A percentile compares a stretch with the other conserved stretches of the same genome.
Conservation (phyloP, 2,329 filamentous ascomycete species). For the Iodosphaeria phyllophila region DNA sequence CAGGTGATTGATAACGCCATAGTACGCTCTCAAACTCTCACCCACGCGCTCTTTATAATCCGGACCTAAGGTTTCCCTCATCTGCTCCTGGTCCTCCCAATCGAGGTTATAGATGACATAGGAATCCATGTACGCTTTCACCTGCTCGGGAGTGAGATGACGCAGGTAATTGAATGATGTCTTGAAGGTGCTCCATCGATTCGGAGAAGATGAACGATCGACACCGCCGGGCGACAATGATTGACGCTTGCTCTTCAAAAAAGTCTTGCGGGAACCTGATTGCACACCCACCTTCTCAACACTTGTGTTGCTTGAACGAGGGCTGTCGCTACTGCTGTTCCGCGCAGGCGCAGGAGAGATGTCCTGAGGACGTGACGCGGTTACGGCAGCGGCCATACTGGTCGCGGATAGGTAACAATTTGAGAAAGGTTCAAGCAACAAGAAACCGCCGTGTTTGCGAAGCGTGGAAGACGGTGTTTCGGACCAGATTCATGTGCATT, state of each 20-base stretch:
- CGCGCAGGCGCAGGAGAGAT: conserved; percentile 1
- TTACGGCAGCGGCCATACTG: conserved; percentile 2
- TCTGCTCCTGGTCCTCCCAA: conserved; percentile 29
- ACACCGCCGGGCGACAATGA: too few relatives aligned
- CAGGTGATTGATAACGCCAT: conserved; percentile 33
- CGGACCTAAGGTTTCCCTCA: conserved; percentile 25
- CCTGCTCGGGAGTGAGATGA: conserved; percentile 27
- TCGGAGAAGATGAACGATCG: conserved; percentile 25
- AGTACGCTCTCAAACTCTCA: conserved; percentile 30
- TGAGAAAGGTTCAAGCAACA: too few relatives aligned
- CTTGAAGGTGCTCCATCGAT: conserved; percentile 29
- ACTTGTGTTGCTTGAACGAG: conserved; percentile 4
- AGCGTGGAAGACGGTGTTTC: too few relatives aligned
- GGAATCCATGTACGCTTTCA: conserved; percentile 35
- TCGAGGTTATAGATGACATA: conserved; percentile 37
- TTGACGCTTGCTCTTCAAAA: conserved; percentile 4
- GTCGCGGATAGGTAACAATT: too few relatives aligned
- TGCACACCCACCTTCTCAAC: conserved; percentile 3
- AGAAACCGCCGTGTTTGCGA: too few relatives aligned
- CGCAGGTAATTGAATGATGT: conserved; percentile 28
- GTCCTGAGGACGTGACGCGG: conserved; percentile 1
- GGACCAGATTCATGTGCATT: too few relatives aligned
- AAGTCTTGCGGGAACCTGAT: conserved; percentile 3
- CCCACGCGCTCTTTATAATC: conserved; percentile 30
- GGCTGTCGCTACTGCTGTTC: conserved; percentile 1